These are phyloP conservation scores for Camelina hispida DNA, from an alignment of 345 rosid species.

Conservation along the genomic window DNA sequence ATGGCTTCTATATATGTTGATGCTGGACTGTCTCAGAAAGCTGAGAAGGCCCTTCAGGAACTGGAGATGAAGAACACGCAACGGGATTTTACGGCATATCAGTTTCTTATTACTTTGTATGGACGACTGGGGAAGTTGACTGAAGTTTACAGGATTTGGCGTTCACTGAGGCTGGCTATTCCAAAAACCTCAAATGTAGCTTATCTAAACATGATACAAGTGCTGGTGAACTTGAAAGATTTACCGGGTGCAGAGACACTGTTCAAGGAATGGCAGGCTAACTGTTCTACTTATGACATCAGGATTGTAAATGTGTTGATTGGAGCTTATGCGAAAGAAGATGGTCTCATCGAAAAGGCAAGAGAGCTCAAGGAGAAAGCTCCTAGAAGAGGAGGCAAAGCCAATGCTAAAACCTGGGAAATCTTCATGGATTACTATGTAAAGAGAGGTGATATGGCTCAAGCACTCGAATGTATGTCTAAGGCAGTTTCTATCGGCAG, in stretches of 20 bases:
- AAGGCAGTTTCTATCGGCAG: constrained; percentile 71
- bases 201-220: constrained; percentile 93
- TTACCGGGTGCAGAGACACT: constrained; percentile 89
- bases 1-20: constrained; percentile 84
- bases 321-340: constrained; percentile 68
- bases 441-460: constrained; percentile 55
- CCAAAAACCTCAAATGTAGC: constrained; percentile 74
- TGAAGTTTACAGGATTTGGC: constrained; percentile 93
- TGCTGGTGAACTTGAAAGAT: constrained; percentile 81
- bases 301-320: constrained; percentile 74
- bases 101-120: constrained; percentile 79
- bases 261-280: constrained; percentile 85
- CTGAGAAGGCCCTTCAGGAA: constrained; percentile 79
- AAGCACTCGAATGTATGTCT: constrained; percentile 66
- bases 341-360: constrained; percentile 68
- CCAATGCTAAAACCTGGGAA: constrained; percentile 90
- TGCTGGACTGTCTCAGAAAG: constrained; percentile 67
- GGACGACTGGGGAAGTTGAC: constrained; percentile 68
- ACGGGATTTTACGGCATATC: constrained; percentile 69
- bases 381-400: constrained; percentile 64
- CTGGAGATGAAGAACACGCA: constrained; percentile 66
- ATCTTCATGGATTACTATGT: constrained; percentile 69
- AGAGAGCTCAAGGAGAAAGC: constrained; percentile 72
- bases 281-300: constrained; percentile 71
- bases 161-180: constrained; percentile 83